Evolutionary conservation across 768 basidiomycete genomes (phyloP), one percentile per base, ranked within the genome.

Genomic region (Galerina sulciceps): DNA sequence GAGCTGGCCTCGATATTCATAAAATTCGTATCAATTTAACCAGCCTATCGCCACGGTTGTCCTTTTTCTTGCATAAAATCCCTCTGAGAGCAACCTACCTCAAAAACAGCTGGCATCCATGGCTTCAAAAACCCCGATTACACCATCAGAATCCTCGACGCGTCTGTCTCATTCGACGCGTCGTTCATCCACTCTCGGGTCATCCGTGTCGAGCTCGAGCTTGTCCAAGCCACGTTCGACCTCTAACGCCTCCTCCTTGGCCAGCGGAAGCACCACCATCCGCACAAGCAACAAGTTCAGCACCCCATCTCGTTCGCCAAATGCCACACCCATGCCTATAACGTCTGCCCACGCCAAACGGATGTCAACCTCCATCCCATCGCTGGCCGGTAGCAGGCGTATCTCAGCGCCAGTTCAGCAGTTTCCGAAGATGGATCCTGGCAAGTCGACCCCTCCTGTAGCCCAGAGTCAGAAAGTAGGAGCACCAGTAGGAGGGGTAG

Each of bases 131-230:
- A 36, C 66, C 13, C 53, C 68, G 65, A 71, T 68, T 40, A 62
- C 72, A 1, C 82, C 82, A 13, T 87, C 86, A 43, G 85, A 86
- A 61, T 69, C 83, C 14, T 85, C 85, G 38, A 76, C 81, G 54
- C 85, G 84, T 40, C 69, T 85, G 18, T 74, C 84, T 15, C 41
- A 42, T 8, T 50, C 79, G 14, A 74, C 73, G 37, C 70, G 76
- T 38, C 74, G 79, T 55, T 81, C 82, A 50, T 81, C 81, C 36
- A 64, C 76, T 57, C 60, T 76, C n/a, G 69, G 72, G 10, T 67
- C 68, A 14, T 71, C 70, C 14, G 50, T 66, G 43, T 71, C 71
- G 6, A 59, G 67, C 20, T 65, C 73, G 6, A 75, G 75, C 52
- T 65, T 74, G 53, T 73, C 76, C 9, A 87, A 87, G 71, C 80